Percentiles rank a stretch among this genome's conserved stretches.
Evolutionary conservation across 805 yeast species (phyloP).

Genomic region (Zygoascus tannicola): DNA sequence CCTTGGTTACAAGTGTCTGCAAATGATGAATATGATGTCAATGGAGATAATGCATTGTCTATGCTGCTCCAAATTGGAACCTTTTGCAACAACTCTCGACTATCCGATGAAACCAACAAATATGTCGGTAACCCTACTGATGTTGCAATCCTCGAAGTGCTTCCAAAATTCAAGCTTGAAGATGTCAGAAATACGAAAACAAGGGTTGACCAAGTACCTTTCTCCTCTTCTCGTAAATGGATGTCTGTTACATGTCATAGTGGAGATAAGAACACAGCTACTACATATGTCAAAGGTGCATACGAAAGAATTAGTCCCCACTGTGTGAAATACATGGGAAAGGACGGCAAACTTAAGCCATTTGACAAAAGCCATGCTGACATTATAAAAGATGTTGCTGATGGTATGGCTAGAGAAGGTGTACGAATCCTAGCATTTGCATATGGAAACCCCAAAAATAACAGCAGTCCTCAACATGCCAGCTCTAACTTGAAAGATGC

Average conservation of each 20-base stretch:
- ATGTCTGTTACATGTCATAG: slow-evolving; percentile 72
- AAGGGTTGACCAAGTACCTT: slow-evolving; percentile 69
- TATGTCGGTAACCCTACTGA: slow-evolving; percentile 92
- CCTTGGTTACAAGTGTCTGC: neutral
- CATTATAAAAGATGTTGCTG: slow-evolving; percentile 47
- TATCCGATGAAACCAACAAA: slow-evolving; percentile 48
- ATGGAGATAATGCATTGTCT: slow-evolving; percentile 12
- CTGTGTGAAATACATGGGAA: slow-evolving; percentile 51
- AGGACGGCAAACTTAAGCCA: slow-evolving; percentile 50
- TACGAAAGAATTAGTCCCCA: slow-evolving; percentile 58
- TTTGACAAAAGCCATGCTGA: slow-evolving; percentile 43
- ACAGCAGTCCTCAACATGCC: slow-evolving; percentile 13
- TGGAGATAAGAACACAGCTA: slow-evolving; percentile 48
- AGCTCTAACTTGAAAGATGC: neutral
- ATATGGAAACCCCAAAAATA: slow-evolving; percentile 27
- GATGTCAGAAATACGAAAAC: slow-evolving; percentile 54
- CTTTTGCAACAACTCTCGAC: slow-evolving; percentile 29
- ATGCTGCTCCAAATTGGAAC: slow-evolving; percentile 23
- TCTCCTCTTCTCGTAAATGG: slow-evolving; percentile 73
- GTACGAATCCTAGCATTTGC: slow-evolving; percentile 81
- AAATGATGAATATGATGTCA: neutral
- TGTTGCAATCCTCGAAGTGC: slow-evolving; percentile 73
- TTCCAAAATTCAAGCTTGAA: slow-evolving; percentile 58
- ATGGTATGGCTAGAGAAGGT: slow-evolving; percentile 68
- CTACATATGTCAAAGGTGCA: slow-evolving; percentile 80